A percentile compares a stretch with the other conserved stretches of the same genome.
Evolutionary conservation across 257 asterid genomes (phyloP).

Genomic region (Coffea eugenioides): DNA sequence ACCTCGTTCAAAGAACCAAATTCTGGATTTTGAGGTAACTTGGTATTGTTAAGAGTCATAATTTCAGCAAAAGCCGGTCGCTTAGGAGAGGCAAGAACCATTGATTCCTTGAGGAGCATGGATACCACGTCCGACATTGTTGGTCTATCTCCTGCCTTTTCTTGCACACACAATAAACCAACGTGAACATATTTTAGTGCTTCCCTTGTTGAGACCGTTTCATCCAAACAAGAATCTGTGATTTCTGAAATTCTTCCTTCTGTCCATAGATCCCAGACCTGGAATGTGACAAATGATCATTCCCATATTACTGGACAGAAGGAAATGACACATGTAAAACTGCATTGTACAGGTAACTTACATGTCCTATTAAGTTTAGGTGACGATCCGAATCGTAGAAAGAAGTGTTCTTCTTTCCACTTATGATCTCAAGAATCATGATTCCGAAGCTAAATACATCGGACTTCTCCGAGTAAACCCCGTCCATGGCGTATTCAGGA

Average conservation of each 20-base stretch:
- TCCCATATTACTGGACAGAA: too few relatives aligned
- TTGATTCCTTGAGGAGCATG: not conserved
- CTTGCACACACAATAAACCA: not conserved
- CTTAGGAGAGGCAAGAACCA: not conserved
- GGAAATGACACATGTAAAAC: too few relatives aligned
- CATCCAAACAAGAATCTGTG: not conserved
- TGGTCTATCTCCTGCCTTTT: not conserved
- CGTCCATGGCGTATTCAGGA: not conserved
- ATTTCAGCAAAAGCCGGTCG: not conserved
- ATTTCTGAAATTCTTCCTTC: not conserved
- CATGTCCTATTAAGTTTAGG: slow-evolving; percentile 2
- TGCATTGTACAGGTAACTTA: not conserved
- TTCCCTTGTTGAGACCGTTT: not conserved
- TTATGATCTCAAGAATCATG: not conserved
- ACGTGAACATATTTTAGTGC: not conserved
- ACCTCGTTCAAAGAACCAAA: too few relatives aligned
- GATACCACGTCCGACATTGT: not conserved
- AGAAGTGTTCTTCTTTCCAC: not conserved
- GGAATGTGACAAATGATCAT: not conserved
- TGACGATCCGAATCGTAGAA: not conserved
- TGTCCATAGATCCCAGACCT: slow-evolving; percentile 6
- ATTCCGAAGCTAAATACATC: not conserved
- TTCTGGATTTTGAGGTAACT: too few relatives aligned
- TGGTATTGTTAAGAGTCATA: too few relatives aligned
- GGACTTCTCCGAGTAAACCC: not conserved